These are phyloP conservation scores for Penicillium samsonianum DNA, from an alignment of 495 filamentous ascomycete species.

Conservation along the genomic window DNA sequence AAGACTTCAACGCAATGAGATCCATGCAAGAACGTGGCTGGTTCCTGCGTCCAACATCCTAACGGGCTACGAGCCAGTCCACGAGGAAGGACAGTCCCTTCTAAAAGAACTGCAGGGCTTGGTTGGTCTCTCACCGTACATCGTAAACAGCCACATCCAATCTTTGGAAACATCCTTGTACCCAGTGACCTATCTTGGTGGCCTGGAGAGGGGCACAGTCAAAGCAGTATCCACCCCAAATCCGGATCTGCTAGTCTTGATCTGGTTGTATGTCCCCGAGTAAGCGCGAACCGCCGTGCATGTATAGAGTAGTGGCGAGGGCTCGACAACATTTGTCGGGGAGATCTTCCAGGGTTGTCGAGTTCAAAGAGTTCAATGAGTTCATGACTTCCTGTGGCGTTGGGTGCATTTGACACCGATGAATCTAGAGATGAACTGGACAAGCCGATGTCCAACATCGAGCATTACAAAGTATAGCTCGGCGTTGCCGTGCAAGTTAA, in stretches of 20 bases:
- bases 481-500: neutral
- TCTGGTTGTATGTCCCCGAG: neutral
- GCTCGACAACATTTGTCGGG: neutral
- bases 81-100: neutral
- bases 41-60: constrained; percentile 32
- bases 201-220: neutral
- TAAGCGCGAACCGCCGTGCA: constrained; percentile 8
- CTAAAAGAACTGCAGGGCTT: neutral
- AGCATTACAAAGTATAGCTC: neutral
- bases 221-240: constrained; percentile 1
- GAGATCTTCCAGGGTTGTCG: neutral
- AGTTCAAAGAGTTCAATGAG: neutral
- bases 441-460: neutral
- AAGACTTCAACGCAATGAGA: neutral
- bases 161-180: neutral
- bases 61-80: neutral
- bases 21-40: constrained; percentile 19
- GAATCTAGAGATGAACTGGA: neutral
- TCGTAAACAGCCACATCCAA: constrained; percentile 7
- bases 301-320: neutral
- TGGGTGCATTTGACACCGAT: neutral
- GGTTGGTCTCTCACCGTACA: neutral
- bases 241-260: neutral
- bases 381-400: constrained; percentile 1
- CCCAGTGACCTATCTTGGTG: neutral